Conservation (phyloP, 805 yeast species). For the Wickerhamomyces xylosicus region DNA sequence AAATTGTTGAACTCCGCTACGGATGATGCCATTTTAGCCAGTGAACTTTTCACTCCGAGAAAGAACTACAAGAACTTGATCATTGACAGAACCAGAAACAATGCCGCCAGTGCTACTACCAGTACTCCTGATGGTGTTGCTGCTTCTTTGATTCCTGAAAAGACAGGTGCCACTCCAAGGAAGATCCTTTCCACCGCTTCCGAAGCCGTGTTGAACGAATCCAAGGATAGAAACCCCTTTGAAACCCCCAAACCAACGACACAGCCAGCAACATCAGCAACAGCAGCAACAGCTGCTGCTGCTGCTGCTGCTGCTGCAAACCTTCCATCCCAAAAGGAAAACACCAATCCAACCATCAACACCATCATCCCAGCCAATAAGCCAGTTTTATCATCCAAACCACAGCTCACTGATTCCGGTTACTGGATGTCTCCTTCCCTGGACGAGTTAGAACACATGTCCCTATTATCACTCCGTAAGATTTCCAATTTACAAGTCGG, state of each 20-base stretch:
- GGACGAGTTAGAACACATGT: slow-evolving; percentile 45
- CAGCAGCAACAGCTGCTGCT: neutral
- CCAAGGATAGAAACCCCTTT: no score
- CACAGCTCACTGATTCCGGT: slow-evolving; percentile 45
- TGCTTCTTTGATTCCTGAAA: no score
- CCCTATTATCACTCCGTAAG: slow-evolving; percentile 52
- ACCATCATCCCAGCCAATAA: neutral
- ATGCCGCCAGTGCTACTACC: no score
- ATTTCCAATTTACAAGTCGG: slow-evolving; percentile 69
- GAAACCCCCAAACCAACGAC: no score
- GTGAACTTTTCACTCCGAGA: slow-evolving; percentile 64
- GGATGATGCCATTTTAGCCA: slow-evolving; percentile 58
- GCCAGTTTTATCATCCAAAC: neutral
- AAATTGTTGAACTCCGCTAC: slow-evolving; percentile 35
- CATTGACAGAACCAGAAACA: slow-evolving; percentile 29
- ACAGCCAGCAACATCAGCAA: no score
- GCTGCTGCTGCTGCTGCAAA: neutral
- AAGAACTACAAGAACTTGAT: slow-evolving; percentile 42
- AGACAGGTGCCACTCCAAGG: no score
- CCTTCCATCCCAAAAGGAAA: no score
- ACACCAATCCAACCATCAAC: no score
- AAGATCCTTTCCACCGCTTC: no score
- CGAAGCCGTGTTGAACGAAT: no score
- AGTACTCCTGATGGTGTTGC: no score
- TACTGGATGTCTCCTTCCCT: slow-evolving; percentile 83